Evolutionary conservation across 2,329 filamentous ascomycete genomes (phyloP), one percentile per base, ranked within the genome.

Genomic region (Cytospora piceae): DNA sequence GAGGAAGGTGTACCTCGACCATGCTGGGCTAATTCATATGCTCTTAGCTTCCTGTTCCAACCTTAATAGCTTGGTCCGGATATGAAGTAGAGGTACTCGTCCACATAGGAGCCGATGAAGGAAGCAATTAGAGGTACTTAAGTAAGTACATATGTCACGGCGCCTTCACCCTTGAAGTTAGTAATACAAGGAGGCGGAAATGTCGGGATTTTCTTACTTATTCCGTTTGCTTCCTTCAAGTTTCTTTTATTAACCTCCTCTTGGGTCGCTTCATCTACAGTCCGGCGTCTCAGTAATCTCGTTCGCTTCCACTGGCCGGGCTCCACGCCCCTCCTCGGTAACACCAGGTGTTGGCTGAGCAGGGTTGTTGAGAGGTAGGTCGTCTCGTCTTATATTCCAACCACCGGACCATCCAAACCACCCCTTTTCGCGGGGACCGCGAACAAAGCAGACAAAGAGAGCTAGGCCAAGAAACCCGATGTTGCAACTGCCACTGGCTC

Each of bases 381-480:
- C 37, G 6, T 51, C 37, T 51, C 55, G 39, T 1, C 71, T 65
- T 24, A 79, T 72, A 8, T 71, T 69, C 80, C 80, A 81, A 0
- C 79, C 79, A 12, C 78, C 78, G 9, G 71, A 73, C 79, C 79
- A 81, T 3, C 79, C 79, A 7, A 80, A 24, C 80, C 79, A 80
- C 0, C 77, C 71, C 0, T 70, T 77, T 65, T 81, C 79, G 15
- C 75, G 74, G 8, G 80, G 80, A 0, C 79, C 80, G 6, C 78
- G 71, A 3, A 70, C 72, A 5, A 80, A 42, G 27, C 74, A 77
- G 3, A 78, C 67, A 15, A 79, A 39, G 4, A 80, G 69, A 20
- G 77, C 77, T 29, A 76, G 67, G 2, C 72, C 75, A 11, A 80
- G 73, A 14, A 80, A 75, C 0, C 73, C 79, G 65, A 81, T 76